Evolutionary conservation across 2,329 filamentous ascomycete species (phyloP).

Genomic region (Xylariaceae sp.): DNA sequence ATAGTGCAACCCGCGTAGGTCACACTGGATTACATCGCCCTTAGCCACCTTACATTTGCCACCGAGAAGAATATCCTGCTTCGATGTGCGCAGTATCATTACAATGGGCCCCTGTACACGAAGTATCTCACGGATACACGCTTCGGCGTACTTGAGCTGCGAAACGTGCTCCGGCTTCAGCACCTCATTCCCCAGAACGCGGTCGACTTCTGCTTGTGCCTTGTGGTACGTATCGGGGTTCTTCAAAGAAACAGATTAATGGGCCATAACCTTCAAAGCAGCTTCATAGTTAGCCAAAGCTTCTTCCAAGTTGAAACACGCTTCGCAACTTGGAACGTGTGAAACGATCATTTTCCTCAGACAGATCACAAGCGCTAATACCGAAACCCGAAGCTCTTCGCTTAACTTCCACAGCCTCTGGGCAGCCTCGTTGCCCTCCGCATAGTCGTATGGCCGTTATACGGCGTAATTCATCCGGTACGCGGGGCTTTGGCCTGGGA

Average conservation of each 20-base stretch:
- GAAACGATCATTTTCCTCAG: too few species aligned
- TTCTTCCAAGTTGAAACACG: too few species aligned
- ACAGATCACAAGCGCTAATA: too few species aligned
- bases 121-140: slow-evolving; percentile 45
- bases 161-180: slow-evolving; percentile 39
- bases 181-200: slow-evolving; percentile 36
- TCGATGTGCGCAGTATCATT: slow-evolving; percentile 32
- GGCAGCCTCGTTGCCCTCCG: neutral
- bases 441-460: neutral
- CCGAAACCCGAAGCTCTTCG: too few species aligned
- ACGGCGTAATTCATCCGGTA: neutral
- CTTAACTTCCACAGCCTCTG: neutral
- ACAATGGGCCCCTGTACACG: slow-evolving; percentile 43
- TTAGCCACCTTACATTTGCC: slow-evolving; percentile 46
- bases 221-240: slow-evolving; percentile 38
- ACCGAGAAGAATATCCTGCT: slow-evolving; percentile 36
- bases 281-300: too few species aligned
- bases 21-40: slow-evolving; percentile 33
- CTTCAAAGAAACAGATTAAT: too few species aligned
- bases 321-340: too few species aligned
- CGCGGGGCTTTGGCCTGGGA: neutral
- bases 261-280: too few species aligned
- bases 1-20: slow-evolving; percentile 42
- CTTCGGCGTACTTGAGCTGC: slow-evolving; percentile 47
- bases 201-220: slow-evolving; percentile 45